Evolutionary conservation across 441 rosid genomes (phyloP).

Genomic region (Pelargonium citronellum): DNA sequence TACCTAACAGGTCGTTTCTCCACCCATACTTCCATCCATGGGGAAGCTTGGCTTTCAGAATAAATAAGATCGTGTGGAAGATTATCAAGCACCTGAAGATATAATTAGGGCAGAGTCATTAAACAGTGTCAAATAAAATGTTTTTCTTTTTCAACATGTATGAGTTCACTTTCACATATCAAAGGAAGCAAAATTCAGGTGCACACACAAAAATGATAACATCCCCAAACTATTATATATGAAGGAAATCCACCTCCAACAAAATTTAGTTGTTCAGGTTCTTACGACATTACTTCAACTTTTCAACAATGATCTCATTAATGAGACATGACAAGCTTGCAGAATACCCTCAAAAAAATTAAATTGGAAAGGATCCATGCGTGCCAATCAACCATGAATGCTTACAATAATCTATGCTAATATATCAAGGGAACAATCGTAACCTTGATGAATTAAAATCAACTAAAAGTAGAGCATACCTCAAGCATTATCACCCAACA

Average conservation of each 20-base stretch:
- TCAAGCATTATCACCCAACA: constrained; percentile 97
- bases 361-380: background rate
- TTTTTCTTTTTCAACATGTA: background rate
- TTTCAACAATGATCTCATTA: constrained; percentile 6
- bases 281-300: constrained; percentile 11
- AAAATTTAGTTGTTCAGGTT: constrained; percentile 1
- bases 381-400: constrained; percentile 8
- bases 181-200: background rate
- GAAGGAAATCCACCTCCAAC: background rate
- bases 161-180: background rate
- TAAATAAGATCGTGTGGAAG: constrained; percentile 86
- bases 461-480: constrained; percentile 40
- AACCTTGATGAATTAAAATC: background rate
- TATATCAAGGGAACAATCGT: constrained; percentile 7
- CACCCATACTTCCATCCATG: constrained; percentile 95
- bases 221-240: background rate
- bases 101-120: background rate
- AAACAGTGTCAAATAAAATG: background rate
- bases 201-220: background rate
- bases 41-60: constrained; percentile 71
- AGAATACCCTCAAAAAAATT: background rate
- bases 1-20: constrained; percentile 70
- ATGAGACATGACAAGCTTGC: constrained; percentile 5
- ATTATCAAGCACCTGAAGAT: constrained; percentile 81
- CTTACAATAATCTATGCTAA: constrained; percentile 9